Evolutionary conservation across 768 basidiomycete species (phyloP).

Genomic region (Candolleomyces eurysporus): DNA sequence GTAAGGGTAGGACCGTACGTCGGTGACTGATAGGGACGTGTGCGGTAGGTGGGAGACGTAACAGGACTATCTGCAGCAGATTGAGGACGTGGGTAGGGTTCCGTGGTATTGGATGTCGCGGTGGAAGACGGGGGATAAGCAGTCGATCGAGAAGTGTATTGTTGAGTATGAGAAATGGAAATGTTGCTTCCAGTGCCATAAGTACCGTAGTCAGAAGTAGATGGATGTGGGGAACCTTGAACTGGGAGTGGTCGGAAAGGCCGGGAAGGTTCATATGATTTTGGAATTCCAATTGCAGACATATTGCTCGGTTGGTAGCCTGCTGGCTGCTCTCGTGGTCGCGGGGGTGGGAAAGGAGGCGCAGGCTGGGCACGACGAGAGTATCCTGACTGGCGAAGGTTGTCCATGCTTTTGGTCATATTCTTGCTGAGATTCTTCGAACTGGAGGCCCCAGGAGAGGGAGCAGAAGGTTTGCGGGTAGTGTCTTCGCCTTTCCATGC

Average conservation of each 20-base stretch:
- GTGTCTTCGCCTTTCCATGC: conserved; percentile 50
- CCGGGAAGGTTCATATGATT: conserved; percentile 43
- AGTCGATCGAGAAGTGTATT: conserved; percentile 20
- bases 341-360: conserved; percentile 34
- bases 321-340: conserved; percentile 13
- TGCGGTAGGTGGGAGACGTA: conserved; percentile 34
- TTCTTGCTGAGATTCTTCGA: conserved; percentile 22
- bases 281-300: conserved; percentile 31
- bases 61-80: conserved; percentile 57
- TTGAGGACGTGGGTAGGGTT: conserved; percentile 61
- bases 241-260: conserved; percentile 39
- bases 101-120: conserved; percentile 22
- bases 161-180: background rate
- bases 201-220: conserved; percentile 24
- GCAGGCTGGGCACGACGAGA: conserved; percentile 26
- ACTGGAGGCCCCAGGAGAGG: background rate
- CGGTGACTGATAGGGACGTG: conserved; percentile 35
- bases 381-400: conserved; percentile 36
- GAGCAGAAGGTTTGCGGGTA: conserved; percentile 22
- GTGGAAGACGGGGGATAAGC: conserved; percentile 17
- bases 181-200: conserved; percentile 8
- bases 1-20: conserved; percentile 34
- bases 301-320: conserved; percentile 21
- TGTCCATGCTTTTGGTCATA: conserved; percentile 58
- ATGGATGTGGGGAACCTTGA: conserved; percentile 35